Evolutionary conservation across 495 filamentous ascomycete species (phyloP).

Genomic region (Thermochaetoides thermophila): DNA sequence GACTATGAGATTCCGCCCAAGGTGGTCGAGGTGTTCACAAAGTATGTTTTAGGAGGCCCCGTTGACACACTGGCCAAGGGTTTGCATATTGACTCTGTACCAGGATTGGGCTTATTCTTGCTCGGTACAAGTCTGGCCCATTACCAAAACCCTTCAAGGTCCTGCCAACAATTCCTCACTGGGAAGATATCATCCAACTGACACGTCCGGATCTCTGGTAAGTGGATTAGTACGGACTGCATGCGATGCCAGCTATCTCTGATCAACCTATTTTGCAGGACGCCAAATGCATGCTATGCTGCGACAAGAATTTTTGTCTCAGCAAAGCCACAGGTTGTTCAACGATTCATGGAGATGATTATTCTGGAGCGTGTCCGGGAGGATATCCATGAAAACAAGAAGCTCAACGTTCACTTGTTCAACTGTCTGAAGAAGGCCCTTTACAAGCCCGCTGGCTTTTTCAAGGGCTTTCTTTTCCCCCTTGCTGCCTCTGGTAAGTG

Average conservation of each 20-base stretch:
- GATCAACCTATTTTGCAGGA: slow-evolving; percentile 32
- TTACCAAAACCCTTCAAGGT: slow-evolving; percentile 97
- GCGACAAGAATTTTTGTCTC: slow-evolving; percentile 84
- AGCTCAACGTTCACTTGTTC: slow-evolving; percentile 90
- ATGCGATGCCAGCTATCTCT: background rate
- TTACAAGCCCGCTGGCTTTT: slow-evolving; percentile 93
- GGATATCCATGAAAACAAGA: slow-evolving; percentile 63
- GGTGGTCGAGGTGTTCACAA: slow-evolving; percentile 83
- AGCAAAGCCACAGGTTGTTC: slow-evolving; percentile 55
- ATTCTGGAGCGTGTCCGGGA: slow-evolving; percentile 79
- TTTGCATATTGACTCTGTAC: slow-evolving; percentile 4
- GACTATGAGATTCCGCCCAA: slow-evolving; percentile 80
- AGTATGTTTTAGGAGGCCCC: slow-evolving; percentile 42
- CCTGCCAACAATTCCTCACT: slow-evolving; percentile 76
- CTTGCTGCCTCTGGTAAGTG: slow-evolving; percentile 48
- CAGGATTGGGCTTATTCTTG: slow-evolving; percentile 75
- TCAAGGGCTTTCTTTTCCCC: slow-evolving; percentile 92
- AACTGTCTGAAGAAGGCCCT: slow-evolving; percentile 80
- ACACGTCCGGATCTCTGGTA: slow-evolving; percentile 17
- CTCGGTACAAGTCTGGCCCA: slow-evolving; percentile 85
- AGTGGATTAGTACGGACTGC: background rate
- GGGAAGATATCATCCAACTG: slow-evolving; percentile 52
- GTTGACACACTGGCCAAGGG: background rate
- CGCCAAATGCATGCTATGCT: slow-evolving; percentile 59
- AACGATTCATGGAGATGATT: slow-evolving; percentile 66